phyloP scores from a whole-genome alignment of 805 yeast genomes.

The Yamadazyma tumulicola region DNA sequence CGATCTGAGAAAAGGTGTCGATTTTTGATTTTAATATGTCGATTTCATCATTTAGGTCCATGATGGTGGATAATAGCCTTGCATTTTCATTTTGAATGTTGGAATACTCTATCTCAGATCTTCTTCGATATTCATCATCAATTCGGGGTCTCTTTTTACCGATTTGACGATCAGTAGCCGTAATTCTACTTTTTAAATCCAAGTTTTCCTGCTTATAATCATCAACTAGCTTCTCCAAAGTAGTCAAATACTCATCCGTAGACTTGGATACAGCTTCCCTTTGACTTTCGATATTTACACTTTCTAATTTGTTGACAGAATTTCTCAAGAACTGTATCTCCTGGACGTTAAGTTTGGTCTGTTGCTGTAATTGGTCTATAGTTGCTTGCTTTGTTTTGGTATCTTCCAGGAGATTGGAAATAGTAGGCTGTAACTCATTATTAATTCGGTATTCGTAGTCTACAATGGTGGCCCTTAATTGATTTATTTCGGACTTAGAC shows the following conservation, averaged over 20 bases:
- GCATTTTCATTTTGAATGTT: conserved; percentile 37
- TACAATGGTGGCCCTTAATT: conserved; percentile 13
- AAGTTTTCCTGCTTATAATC: conserved; percentile 53
- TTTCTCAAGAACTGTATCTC: conserved; percentile 58
- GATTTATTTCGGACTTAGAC: conserved; percentile 17
- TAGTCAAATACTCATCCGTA: conserved; percentile 34
- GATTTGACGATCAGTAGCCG: conserved; percentile 15
- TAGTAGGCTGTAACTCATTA: conserved; percentile 10
- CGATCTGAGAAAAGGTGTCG: conserved; percentile 19
- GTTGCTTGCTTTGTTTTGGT: conserved; percentile 13
- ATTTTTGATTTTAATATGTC: conserved; percentile 34
- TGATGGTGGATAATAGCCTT: conserved; percentile 32
- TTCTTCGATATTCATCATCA: conserved; percentile 17
- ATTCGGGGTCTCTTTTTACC: conserved; percentile 25
- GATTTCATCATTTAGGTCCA: conserved; percentile 33
- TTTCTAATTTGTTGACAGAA: conserved; percentile 51
- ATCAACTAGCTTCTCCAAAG: conserved; percentile 48
- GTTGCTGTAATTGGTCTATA: conserved; percentile 45
- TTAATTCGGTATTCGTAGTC: conserved; percentile 13
- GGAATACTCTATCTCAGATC: conserved; percentile 13
- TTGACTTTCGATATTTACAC: conserved; percentile 15
- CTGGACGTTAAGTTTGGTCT: conserved; percentile 48
- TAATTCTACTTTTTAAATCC: conserved; percentile 38
- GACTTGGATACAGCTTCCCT: conserved; percentile 26
- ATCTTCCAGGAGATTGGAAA: conserved; percentile 12